Percentiles rank a stretch among this genome's conserved stretches.
Conservation (phyloP, 2,329 filamentous ascomycete species). For the Purpureocillium takamizusanense region DNA sequence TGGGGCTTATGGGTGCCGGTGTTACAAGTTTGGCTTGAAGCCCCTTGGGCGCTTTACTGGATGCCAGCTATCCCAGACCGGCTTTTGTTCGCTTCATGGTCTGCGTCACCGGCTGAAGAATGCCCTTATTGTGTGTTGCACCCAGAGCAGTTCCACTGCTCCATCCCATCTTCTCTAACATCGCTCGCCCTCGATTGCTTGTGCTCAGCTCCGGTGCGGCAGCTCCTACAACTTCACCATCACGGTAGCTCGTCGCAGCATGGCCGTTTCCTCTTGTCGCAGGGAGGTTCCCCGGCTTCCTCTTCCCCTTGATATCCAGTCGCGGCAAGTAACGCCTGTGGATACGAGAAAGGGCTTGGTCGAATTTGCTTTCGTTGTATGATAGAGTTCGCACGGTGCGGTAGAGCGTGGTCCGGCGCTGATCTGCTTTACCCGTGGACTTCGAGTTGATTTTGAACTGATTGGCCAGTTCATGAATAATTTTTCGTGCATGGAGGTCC, state of each 20-base stretch:
- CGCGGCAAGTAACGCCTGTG: slow-evolving; percentile 47
- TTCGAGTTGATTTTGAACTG: slow-evolving; percentile 74
- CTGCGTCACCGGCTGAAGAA: slow-evolving; percentile 75
- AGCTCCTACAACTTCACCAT: slow-evolving; percentile 83
- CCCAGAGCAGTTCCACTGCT: slow-evolving; percentile 77
- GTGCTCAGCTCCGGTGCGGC: slow-evolving; percentile 74
- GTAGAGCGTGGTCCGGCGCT: slow-evolving; percentile 67
- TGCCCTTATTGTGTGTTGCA: slow-evolving; percentile 74
- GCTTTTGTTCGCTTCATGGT: slow-evolving; percentile 81
- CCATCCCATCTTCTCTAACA: slow-evolving; percentile 99
- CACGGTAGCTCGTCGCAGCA: slow-evolving; percentile 46
- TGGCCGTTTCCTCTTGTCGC: slow-evolving; percentile 11
- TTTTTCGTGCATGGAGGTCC: slow-evolving; percentile 66
- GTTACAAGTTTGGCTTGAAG: too few species aligned
- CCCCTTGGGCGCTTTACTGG: not conserved
- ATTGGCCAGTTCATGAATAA: slow-evolving; percentile 70
- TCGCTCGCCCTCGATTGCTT: slow-evolving; percentile 74
- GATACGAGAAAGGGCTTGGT: slow-evolving; percentile 35
- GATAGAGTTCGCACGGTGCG: slow-evolving; percentile 59
- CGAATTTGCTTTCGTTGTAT: slow-evolving; percentile 50
- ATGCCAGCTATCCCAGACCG: slow-evolving; percentile 54
- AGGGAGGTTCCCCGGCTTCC: slow-evolving; percentile 17
- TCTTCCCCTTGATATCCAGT: slow-evolving; percentile 31
- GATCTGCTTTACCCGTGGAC: slow-evolving; percentile 64
- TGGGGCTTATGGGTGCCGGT: too few species aligned